These are phyloP conservation scores for Cyphellophora europaea DNA, from an alignment of 2,329 filamentous ascomycete species.

Conservation along the genomic window DNA sequence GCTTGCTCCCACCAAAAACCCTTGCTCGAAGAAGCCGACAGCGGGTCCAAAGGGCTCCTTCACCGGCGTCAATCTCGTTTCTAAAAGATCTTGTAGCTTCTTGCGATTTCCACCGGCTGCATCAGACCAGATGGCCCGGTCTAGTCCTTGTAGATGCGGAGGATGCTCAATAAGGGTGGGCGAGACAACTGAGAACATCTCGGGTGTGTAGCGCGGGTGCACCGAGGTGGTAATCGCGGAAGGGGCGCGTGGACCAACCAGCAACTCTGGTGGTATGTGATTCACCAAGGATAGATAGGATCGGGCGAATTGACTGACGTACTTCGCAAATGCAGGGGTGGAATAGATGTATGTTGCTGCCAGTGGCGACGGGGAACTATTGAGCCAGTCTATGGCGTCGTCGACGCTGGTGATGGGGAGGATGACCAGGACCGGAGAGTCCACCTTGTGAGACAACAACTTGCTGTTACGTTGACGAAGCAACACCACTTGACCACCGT, in stretches of 20 bases:
- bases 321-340: conserved; percentile 43
- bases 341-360: conserved; percentile 47
- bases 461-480: background rate
- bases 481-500: conserved; percentile 23
- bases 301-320: conserved; percentile 48
- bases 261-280: conserved; percentile 45
- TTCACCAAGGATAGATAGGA: conserved; percentile 46
- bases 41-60: conserved; percentile 25
- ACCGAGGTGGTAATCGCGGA: conserved; percentile 2
- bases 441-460: conserved; percentile 30
- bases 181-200: conserved; percentile 35
- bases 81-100: conserved; percentile 13
- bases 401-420: conserved; percentile 42
- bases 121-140: background rate
- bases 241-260: conserved; percentile 9
- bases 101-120: conserved; percentile 4
- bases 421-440: conserved; percentile 35
- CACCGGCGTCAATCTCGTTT: conserved; percentile 24
- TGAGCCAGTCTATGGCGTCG: conserved; percentile 43
- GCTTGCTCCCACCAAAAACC: conserved; percentile 21
- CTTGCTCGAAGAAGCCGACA: conserved; percentile 42
- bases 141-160: conserved; percentile 1
- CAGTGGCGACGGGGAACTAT: conserved; percentile 23
- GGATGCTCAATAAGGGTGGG: conserved; percentile 30
- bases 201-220: conserved; percentile 29